Percentiles rank a stretch among this genome's conserved stretches.
phyloP scores from a whole-genome alignment of 2,329 filamentous ascomycete genomes.

The Paraphoma chrysanthemicola region DNA sequence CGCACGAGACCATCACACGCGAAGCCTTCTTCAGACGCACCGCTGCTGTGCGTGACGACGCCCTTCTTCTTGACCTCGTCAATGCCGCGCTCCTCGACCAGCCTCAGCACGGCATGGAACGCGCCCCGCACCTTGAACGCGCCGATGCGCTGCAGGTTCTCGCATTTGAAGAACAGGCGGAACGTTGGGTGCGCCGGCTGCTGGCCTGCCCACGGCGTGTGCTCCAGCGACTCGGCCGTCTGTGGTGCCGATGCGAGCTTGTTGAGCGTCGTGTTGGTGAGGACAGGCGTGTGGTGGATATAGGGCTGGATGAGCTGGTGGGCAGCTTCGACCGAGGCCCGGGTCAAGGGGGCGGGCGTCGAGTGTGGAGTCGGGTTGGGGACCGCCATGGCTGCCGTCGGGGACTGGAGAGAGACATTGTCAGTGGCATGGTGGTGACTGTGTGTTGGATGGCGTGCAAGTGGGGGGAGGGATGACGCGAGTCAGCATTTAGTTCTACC shows the following conservation, averaged over 20 bases:
- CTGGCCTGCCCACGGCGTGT: slow-evolving; percentile 64
- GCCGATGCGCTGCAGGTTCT: slow-evolving; percentile 88
- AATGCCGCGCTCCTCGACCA: slow-evolving; percentile 64
- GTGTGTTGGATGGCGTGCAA: background rate
- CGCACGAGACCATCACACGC: too few species aligned
- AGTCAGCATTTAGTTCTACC: background rate
- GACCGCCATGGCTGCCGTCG: background rate
- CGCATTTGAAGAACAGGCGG: slow-evolving; percentile 90
- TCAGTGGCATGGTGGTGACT: background rate
- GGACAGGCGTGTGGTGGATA: slow-evolving; percentile 83
- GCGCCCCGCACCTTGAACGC: slow-evolving; percentile 93
- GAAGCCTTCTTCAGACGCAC: slow-evolving; percentile 59
- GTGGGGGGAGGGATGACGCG: background rate
- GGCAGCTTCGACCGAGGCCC: slow-evolving; percentile 73
- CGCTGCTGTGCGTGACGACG: slow-evolving; percentile 89
- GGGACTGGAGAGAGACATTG: background rate
- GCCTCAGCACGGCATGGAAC: slow-evolving; percentile 79
- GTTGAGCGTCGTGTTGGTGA: slow-evolving; percentile 79
- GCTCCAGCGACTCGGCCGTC: slow-evolving; percentile 58
- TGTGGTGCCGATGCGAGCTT: slow-evolving; percentile 76
- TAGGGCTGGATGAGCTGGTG: slow-evolving; percentile 75
- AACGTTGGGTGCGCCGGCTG: slow-evolving; percentile 70
- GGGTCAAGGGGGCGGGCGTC: slow-evolving; percentile 67
- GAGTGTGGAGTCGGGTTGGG: background rate
- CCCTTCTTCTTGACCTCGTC: slow-evolving; percentile 64